Evolutionary conservation across 495 filamentous ascomycete species (phyloP).

Genomic region (Usnea hakonensis): DNA sequence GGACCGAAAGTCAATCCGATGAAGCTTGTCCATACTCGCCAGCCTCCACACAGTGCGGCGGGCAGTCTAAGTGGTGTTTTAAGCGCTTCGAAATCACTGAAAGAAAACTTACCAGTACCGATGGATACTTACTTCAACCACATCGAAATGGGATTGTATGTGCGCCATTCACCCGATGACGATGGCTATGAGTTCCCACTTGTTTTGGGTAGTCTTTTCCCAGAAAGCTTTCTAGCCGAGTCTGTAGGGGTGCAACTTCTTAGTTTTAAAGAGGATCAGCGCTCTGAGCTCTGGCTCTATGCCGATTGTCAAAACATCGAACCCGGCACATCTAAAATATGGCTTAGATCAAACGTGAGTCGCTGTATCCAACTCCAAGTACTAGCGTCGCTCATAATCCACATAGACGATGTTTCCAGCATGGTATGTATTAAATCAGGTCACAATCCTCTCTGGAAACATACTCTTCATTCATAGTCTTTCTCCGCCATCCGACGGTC

Average conservation of each 20-base stretch:
- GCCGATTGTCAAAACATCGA: conserved; percentile 39
- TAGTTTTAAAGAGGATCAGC: conserved; percentile 36
- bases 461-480: conserved; percentile 48
- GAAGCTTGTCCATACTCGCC: conserved; percentile 35
- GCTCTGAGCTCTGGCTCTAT: conserved; percentile 60
- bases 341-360: conserved; percentile 30
- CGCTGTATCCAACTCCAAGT: conserved; percentile 32
- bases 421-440: conserved; percentile 64
- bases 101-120: conserved; percentile 58
- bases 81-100: conserved; percentile 49
- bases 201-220: conserved; percentile 62
- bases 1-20: conserved; percentile 3
- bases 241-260: conserved; percentile 59
- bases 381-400: conserved; percentile 2
- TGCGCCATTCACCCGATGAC: conserved; percentile 58
- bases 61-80: conserved; percentile 62
- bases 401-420: conserved; percentile 59
- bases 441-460: conserved; percentile 61
- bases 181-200: conserved; percentile 75
- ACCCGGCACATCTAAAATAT: conserved; percentile 46
- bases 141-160: conserved; percentile 58
- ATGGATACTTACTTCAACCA: conserved; percentile 67
- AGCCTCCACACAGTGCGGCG: conserved; percentile 47
- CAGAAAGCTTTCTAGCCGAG: conserved; percentile 60
- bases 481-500: conserved; percentile 5